phyloP scores from a whole-genome alignment of 139 green algal species.

The Micractinium conductrix region DNA sequence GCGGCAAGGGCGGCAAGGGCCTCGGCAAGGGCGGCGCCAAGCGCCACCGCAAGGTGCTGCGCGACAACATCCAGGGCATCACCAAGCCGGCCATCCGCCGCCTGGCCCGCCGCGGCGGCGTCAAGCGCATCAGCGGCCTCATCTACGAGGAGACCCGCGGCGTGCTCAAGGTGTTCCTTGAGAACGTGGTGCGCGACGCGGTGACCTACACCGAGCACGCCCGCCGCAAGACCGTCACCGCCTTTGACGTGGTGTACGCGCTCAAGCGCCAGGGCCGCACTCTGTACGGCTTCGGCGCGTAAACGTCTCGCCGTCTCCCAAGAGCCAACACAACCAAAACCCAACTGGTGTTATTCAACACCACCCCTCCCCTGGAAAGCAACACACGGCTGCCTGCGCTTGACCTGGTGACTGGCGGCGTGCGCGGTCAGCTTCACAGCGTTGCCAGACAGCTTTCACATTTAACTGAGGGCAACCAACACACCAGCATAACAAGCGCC shows the following conservation, averaged over 20 bases:
- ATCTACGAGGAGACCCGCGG: conserved; percentile 92
- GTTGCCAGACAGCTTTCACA: too few species aligned
- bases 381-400: too few species aligned
- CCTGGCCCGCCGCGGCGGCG: conserved; percentile 81
- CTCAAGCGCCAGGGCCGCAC: conserved; percentile 93
- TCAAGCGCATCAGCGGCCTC: conserved; percentile 89
- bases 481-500: too few species aligned
- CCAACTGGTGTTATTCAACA: too few species aligned
- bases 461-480: too few species aligned
- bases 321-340: too few species aligned
- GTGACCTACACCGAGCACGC: conserved; percentile 99
- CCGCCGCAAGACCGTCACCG: conserved; percentile 95
- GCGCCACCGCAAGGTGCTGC: conserved; percentile 91
- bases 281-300: conserved; percentile 15
- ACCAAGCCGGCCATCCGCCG: conserved; percentile 88
- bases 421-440: too few species aligned
- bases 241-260: conserved; percentile 96
- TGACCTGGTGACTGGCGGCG: too few species aligned
- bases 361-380: too few species aligned
- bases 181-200: conserved; percentile 93
- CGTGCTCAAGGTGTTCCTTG: conserved; percentile 91
- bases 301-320: too few species aligned
- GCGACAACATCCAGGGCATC: conserved; percentile 71
- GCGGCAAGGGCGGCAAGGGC: conserved; percentile 94
- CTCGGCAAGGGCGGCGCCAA: conserved; percentile 93